Base-by-base conservation (phyloP, 2,329 filamentous ascomycete species). In the Ceratocystis harringtonii region DNA sequence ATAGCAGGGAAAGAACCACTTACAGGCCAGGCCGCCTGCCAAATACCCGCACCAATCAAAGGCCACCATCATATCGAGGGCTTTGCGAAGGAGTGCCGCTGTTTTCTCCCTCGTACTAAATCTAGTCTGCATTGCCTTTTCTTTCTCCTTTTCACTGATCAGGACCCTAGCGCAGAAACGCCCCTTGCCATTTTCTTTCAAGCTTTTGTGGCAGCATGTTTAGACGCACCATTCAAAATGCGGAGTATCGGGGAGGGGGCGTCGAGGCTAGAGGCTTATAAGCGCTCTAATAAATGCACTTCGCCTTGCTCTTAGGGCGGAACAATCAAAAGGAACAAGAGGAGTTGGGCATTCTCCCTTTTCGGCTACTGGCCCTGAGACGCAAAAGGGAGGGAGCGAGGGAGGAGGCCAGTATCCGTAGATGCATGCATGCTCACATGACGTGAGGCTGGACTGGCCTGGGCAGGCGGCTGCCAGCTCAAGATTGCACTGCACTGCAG, bases 201-300 rank as follows among this genome's bases (percentile, higher is more conserved):
- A 62, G 36, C 36, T 62, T 62, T 62, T 45, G 7, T 44, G 60
- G n/a, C 43, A 43, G 32, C 7, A 52, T 22, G 22, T 22, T 28
- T 41, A 64, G 41, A 64, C 62, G 48, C 48, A 64, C 48, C 57
- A 66, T 41, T 48, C 25, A 43, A 52, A 22, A 41, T 36, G 28
- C 25, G 44, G 61, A 32, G 44, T n/a, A 28, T 48, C 17, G 19
- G n/a, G 22, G 8, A 25, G 48, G 22, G 48, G 48, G 48, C 19
- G n/a, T 52, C 48, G 7, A 19, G 48, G 7, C 43, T 19, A 45
- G 12, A 50, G 45, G 17, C 28, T 41, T 52, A 32, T 30, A 48
- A 63, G 43, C 44, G 61, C 44, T 63, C 61, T 36, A 32, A 30
- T 63, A 43, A 36, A 65, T 68, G 74, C 62, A 22, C 32, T 8